Conservation (phyloP, 1,284 basidiomycete species). For the Trichosporon inkin region DNA sequence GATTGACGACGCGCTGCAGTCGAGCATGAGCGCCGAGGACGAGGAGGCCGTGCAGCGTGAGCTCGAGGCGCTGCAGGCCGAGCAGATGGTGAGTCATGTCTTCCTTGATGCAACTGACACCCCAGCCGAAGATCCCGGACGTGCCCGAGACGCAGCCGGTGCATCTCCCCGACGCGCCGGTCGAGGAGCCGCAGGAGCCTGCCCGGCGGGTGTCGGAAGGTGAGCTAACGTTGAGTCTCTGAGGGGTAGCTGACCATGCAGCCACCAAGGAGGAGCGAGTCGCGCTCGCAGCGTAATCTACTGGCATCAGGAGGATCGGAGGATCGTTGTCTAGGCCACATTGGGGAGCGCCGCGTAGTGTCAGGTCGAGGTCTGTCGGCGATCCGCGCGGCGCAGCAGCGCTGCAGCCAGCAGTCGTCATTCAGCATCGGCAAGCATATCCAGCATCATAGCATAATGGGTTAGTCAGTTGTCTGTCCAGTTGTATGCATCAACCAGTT, state of each 20-base stretch:
- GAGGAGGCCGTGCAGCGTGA: conserved; percentile 90
- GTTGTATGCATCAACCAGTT: conserved; percentile 4
- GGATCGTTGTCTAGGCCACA: too few relatives aligned
- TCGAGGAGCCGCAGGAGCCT: conserved; percentile 48
- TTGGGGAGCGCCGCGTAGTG: too few relatives aligned
- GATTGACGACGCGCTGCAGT: conserved; percentile 80
- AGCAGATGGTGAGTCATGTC: conserved; percentile 49
- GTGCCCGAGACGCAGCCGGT: conserved; percentile 37
- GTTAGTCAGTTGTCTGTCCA: neutral
- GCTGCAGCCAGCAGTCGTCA: neutral
- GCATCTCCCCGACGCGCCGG: conserved; percentile 56
- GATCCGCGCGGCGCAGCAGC: too few relatives aligned
- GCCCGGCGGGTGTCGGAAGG: conserved; percentile 19
- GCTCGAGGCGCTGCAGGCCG: conserved; percentile 63
- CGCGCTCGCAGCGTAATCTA: conserved; percentile 52
- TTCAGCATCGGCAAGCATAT: neutral
- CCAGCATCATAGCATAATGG: neutral
- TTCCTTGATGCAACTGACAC: neutral
- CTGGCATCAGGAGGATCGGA: too few relatives aligned
- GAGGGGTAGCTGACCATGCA: conserved; percentile 11
- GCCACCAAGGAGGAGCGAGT: conserved; percentile 47
- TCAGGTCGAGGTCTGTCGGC: too few relatives aligned
- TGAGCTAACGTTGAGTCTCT: neutral
- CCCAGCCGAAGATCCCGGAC: conserved; percentile 35
- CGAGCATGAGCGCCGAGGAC: conserved; percentile 77